Conservation (phyloP, 225 moss, liverwort and hornwort genomes). For the Bryum argenteum region DNA sequence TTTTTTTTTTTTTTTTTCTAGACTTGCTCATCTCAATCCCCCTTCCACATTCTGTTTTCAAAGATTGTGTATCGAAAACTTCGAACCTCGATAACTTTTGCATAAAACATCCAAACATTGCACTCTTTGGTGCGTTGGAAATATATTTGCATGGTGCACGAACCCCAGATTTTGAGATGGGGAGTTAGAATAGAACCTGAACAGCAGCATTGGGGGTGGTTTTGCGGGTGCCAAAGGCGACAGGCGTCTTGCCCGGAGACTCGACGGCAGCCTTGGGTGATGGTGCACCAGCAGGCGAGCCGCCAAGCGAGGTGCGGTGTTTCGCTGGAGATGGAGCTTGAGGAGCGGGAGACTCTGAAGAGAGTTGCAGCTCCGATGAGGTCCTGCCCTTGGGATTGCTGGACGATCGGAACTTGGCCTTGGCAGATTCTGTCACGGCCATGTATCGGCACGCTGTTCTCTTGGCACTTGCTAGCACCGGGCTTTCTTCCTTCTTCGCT, state of each 20-base stretch:
- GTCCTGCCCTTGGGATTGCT: conserved; percentile 59
- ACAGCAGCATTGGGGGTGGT: background rate
- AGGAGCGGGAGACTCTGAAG: conserved; percentile 34
- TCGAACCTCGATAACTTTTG: background rate
- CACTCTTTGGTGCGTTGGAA: background rate
- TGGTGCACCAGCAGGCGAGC: background rate
- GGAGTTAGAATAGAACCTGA: background rate
- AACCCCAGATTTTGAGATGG: background rate
- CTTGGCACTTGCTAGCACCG: conserved; percentile 34
- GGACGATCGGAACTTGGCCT: conserved; percentile 77
- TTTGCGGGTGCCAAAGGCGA: conserved; percentile 24
- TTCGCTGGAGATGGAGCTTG: conserved; percentile 20
- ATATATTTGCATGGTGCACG: background rate
- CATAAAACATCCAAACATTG: background rate
- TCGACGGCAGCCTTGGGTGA: conserved; percentile 21
- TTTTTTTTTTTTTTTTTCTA: background rate
- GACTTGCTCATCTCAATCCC: too few species aligned
- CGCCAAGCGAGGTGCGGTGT: conserved; percentile 37
- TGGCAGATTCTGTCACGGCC: conserved; percentile 82
- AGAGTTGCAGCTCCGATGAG: conserved; percentile 29
- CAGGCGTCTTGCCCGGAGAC: conserved; percentile 26
- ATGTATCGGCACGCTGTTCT: conserved; percentile 62
- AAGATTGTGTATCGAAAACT: too few species aligned
- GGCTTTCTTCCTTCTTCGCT: conserved; percentile 42
- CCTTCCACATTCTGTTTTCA: too few species aligned